These are phyloP conservation scores for Vararia minispora DNA, from an alignment of 768 basidiomycete species.

Conservation along the genomic window DNA sequence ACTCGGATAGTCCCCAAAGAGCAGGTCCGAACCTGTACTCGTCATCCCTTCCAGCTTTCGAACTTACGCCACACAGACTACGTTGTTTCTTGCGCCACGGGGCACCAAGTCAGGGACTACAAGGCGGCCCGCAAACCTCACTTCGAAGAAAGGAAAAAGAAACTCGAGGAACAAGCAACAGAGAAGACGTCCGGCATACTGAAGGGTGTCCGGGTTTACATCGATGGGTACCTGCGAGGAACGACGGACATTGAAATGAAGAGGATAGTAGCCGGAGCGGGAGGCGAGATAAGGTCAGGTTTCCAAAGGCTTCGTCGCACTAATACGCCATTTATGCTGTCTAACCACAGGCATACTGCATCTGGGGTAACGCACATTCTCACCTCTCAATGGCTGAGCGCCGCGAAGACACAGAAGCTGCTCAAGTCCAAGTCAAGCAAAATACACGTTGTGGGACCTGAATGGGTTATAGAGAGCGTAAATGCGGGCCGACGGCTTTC, in stretches of 20 bases:
- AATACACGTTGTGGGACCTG: slow-evolving; percentile 58
- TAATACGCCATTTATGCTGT: too few relatives aligned
- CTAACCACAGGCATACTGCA: slow-evolving; percentile 32
- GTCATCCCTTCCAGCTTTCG: slow-evolving; percentile 2
- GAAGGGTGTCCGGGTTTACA: slow-evolving; percentile 46
- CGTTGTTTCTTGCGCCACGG: slow-evolving; percentile 48
- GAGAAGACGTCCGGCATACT: slow-evolving; percentile 16
- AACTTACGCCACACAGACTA: slow-evolving; percentile 28
- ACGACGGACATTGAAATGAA: slow-evolving; percentile 80
- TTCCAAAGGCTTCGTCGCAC: too few relatives aligned
- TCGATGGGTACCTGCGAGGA: slow-evolving; percentile 55
- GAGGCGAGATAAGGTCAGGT: slow-evolving; percentile 62
- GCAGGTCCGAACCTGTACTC: slow-evolving; percentile 32
- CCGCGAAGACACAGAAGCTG: slow-evolving; percentile 57
- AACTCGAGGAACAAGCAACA: slow-evolving; percentile 19
- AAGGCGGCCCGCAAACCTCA: slow-evolving; percentile 15
- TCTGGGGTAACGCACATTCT: slow-evolving; percentile 71
- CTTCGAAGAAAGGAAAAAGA: slow-evolving; percentile 15
- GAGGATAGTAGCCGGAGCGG: slow-evolving; percentile 49
- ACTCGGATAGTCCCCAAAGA: slow-evolving; percentile 51
- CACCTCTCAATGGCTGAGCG: slow-evolving; percentile 61
- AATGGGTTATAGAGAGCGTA: slow-evolving; percentile 68
- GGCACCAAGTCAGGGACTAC: slow-evolving; percentile 22
- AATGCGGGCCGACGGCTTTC: slow-evolving; percentile 42
- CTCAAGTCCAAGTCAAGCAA: slow-evolving; percentile 39